Evolutionary conservation across 2,329 filamentous ascomycete species (phyloP).

Genomic region (Didymella pinodella): DNA sequence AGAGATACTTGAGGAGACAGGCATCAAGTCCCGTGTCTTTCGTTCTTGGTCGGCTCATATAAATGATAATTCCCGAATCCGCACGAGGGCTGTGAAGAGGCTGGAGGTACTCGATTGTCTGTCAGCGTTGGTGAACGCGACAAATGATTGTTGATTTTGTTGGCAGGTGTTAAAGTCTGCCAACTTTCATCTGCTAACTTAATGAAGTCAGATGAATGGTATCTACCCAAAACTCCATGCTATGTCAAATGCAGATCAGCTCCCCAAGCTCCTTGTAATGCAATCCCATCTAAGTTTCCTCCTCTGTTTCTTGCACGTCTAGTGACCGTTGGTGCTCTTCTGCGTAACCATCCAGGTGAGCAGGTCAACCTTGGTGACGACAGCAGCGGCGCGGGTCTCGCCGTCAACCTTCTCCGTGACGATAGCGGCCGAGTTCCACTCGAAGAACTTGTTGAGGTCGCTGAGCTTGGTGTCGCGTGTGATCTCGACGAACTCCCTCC

Average conservation of each 20-base stretch:
- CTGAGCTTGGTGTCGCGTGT: constrained; percentile 86
- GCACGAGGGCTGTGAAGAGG: neutral
- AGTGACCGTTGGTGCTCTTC: constrained; percentile 21
- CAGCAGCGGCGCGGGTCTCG: constrained; percentile 78
- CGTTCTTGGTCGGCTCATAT: neutral
- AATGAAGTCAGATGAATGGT: constrained; percentile 26
- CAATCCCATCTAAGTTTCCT: neutral
- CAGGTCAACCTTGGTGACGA: constrained; percentile 96
- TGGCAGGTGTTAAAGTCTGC: constrained; percentile 24
- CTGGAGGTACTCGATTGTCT: neutral
- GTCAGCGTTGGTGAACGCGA: neutral
- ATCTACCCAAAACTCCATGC: constrained; percentile 21
- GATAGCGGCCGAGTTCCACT: constrained; percentile 97
- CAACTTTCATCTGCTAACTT: constrained; percentile 24
- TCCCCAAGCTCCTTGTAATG: neutral
- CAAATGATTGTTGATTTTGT: constrained; percentile 1
- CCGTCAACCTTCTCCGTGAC: constrained; percentile 77
- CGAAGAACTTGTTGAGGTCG: constrained; percentile 89
- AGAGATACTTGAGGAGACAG: no score
- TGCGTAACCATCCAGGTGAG: constrained; percentile 83
- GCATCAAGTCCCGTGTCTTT: no score
- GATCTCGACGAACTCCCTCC: constrained; percentile 87
- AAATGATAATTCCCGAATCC: neutral
- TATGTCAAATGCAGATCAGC: constrained; percentile 13
- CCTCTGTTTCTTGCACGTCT: neutral